Evolutionary conservation across 306 rosid genomes (phyloP), one percentile per base, ranked within the genome.

Genomic region (Quercus glauca): DNA sequence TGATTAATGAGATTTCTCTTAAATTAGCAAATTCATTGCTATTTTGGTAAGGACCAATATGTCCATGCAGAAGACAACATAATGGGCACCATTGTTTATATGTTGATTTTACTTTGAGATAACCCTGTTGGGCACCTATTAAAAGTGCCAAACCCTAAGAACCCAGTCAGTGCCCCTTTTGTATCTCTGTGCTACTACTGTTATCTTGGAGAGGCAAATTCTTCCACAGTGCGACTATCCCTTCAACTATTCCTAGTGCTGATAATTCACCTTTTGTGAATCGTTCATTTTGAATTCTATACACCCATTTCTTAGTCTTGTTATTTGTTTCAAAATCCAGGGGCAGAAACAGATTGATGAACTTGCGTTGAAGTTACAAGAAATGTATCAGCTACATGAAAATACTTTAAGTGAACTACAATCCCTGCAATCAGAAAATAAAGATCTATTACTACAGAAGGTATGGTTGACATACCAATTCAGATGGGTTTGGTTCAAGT

Each of bases 321-420:
- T 21, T 13, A 6, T 21, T 29, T 68, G 67, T 55, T 25, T 74
- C 73, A 76, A 76, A 63, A 83, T 83, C 70, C 83, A 78, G 86
- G 84, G 68, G 79, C 84, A 80, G 82, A 76, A 86, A 73, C 85
- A 86, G 82, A 83, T 79, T 2, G 78, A 81, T 51, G 85, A 77
- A 55, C 86, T 90, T 11, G 69, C 17, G 43, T 79, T 72, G 74
- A 83, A 84, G 86, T 82, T 90, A 58, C 85, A 81, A 84, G 86
- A 75, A 61, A 84, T 75, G 78, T 70, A 78, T 59, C 86, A 79
- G 63, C 73, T 78, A 53, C 83, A 88, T 18, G 89, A 85, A 76
- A 79, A 59, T 61, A 78, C 86, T 75, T 59, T 81, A 70, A 73
- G 65, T 37, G 89, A 90, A 82, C 86, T 83, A 68, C 88, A 80